Conservation (phyloP, 176 grass and related monocot genomes). For the Musa troglodytarum region DNA sequence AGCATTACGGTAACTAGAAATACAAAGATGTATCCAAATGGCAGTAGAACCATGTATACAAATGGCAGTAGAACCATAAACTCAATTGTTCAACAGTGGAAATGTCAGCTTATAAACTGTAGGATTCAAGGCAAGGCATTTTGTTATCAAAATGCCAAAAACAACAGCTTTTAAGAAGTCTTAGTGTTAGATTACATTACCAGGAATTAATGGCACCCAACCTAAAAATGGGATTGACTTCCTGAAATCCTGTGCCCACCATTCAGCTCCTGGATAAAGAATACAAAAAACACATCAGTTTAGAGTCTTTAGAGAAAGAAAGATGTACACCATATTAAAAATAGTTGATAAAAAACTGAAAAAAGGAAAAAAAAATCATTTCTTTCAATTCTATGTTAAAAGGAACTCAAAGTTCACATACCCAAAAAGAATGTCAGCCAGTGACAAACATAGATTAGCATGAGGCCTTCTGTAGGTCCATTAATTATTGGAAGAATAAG, state of each 20-base stretch:
- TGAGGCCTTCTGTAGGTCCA: slow-evolving; percentile 95
- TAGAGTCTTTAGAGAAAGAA: neutral
- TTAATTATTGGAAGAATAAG: slow-evolving; percentile 87
- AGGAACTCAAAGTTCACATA: slow-evolving; percentile 13
- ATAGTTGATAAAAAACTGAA: neutral
- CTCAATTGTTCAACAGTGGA: neutral
- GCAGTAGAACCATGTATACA: too few species aligned
- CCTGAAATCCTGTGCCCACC: slow-evolving; percentile 96
- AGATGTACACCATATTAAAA: neutral
- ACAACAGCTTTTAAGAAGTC: neutral
- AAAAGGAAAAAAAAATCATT: slow-evolving; percentile 18
- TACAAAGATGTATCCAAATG: too few species aligned
- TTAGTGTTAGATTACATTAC: slow-evolving; percentile 31
- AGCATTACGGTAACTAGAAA: too few species aligned
- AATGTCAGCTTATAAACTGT: neutral
- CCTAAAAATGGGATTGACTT: slow-evolving; percentile 71
- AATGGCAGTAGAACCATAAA: neutral
- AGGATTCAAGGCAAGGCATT: neutral
- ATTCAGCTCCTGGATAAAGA: slow-evolving; percentile 69
- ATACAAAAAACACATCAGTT: neutral
- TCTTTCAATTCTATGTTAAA: neutral
- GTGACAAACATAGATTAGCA: slow-evolving; percentile 90
- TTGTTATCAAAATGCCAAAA: neutral
- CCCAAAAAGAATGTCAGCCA: slow-evolving; percentile 55
- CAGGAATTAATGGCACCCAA: slow-evolving; percentile 79